Percentiles rank a stretch among this genome's conserved stretches.
phyloP scores from a whole-genome alignment of 164 flowering plant genomes.

The Dillenia suffruticosa region DNA sequence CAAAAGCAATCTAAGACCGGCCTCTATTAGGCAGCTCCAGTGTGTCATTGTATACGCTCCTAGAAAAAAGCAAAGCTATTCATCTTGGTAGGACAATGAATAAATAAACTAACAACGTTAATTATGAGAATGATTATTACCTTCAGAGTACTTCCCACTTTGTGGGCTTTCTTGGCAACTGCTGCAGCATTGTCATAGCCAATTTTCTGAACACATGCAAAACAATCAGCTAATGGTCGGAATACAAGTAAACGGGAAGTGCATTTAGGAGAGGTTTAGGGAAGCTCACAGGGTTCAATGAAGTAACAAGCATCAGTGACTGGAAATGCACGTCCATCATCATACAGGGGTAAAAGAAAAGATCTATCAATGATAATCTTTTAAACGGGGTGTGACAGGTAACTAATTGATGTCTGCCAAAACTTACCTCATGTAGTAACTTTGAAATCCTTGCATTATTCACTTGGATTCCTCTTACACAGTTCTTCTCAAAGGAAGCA shows the following conservation, averaged over 20 bases:
- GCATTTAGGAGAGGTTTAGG: neutral
- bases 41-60: too few relatives aligned
- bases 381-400: neutral
- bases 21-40: too few relatives aligned
- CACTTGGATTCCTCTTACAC: slow-evolving; percentile 91
- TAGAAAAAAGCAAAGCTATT: too few relatives aligned
- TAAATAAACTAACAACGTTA: too few relatives aligned
- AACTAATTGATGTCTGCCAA: neutral
- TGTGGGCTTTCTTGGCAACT: slow-evolving; percentile 97
- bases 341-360: slow-evolving; percentile 4
- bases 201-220: slow-evolving; percentile 56
- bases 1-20: too few relatives aligned
- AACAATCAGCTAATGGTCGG: neutral
- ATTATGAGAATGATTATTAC: slow-evolving; percentile 22
- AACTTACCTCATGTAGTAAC: slow-evolving; percentile 81
- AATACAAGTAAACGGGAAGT: neutral
- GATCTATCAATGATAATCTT: slow-evolving; percentile 11
- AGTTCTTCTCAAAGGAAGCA: slow-evolving; percentile 93
- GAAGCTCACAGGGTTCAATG: slow-evolving; percentile 90
- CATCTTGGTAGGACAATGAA: too few relatives aligned
- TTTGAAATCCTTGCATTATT: slow-evolving; percentile 84
- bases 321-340: slow-evolving; percentile 34
- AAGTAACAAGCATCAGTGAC: slow-evolving; percentile 99
- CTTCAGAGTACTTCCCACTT: slow-evolving; percentile 88
- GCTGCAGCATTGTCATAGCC: slow-evolving; percentile 99